phyloP scores from a whole-genome alignment of 768 basidiomycete species.

The Boletales sp. region DNA sequence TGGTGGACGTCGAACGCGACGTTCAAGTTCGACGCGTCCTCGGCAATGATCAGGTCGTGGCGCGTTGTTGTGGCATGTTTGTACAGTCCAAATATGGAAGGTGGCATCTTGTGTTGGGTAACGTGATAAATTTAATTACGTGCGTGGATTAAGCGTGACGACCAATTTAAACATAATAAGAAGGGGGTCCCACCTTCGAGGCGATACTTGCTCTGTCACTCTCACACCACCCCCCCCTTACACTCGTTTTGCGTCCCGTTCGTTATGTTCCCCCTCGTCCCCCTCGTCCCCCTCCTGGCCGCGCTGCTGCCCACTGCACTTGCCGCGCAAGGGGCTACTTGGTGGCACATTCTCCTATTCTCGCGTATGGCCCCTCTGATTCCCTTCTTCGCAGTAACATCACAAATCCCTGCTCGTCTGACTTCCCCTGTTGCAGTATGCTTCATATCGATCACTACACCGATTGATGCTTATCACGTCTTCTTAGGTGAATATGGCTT shows the following conservation, averaged over 20 bases:
- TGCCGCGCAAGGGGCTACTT: conserved; percentile 27
- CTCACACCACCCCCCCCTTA: not conserved
- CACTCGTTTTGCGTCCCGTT: conserved; percentile 15
- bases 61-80: conserved; percentile 22
- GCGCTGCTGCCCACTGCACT: conserved; percentile 13
- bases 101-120: not conserved
- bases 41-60: not conserved
- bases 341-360: conserved; percentile 10
- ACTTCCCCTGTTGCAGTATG: conserved; percentile 45
- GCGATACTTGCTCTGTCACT: not conserved
- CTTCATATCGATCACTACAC: not conserved
- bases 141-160: not conserved
- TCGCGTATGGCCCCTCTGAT: not conserved
- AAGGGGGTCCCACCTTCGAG: not conserved
- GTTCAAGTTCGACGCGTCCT: not conserved
- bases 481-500: conserved; percentile 49
- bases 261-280: conserved; percentile 19
- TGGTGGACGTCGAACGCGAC: conserved; percentile 12
- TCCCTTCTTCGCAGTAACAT: conserved; percentile 29
- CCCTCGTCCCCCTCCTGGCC: conserved; percentile 18
- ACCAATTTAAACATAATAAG: not conserved
- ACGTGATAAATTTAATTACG: no score
- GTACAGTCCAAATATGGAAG: not conserved
- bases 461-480: not conserved
- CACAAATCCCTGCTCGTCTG: conserved; percentile 34